Percentiles rank a stretch among this genome's conserved stretches.
phyloP scores from a whole-genome alignment of 352 stramenopile genomes.

The Phytophthora megakarya region DNA sequence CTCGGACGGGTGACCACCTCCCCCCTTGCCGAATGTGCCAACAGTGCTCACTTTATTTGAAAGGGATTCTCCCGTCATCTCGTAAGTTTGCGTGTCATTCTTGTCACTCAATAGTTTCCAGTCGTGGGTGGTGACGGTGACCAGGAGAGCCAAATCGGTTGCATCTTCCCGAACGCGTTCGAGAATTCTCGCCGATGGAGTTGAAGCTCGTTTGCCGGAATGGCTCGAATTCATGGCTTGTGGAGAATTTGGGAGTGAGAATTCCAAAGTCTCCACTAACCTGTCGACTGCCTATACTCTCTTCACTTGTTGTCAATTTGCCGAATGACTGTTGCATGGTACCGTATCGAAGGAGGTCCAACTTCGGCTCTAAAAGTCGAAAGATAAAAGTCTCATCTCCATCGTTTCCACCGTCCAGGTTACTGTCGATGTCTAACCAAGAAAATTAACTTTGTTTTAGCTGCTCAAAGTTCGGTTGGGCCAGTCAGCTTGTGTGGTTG shows the following conservation, averaged over 20 bases:
- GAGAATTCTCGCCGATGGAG: constrained; percentile 54
- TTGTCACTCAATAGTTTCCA: constrained; percentile 65
- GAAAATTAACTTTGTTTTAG: background rate
- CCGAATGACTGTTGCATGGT: constrained; percentile 17
- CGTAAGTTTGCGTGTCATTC: constrained; percentile 51
- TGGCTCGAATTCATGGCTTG: constrained; percentile 14
- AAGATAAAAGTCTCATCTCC: constrained; percentile 10
- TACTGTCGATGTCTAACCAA: background rate
- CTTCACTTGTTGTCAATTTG: constrained; percentile 7
- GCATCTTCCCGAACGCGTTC: constrained; percentile 52
- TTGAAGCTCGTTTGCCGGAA: constrained; percentile 1
- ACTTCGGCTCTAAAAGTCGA: no score
- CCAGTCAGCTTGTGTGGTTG: no score
- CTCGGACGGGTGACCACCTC: constrained; percentile 49
- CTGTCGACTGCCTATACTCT: background rate
- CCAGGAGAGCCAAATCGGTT: constrained; percentile 56
- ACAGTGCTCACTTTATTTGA: constrained; percentile 43
- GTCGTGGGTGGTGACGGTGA: constrained; percentile 36
- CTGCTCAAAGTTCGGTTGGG: background rate
- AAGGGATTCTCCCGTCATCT: constrained; percentile 56
- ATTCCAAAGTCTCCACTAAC: constrained; percentile 22
- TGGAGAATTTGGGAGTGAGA: background rate
- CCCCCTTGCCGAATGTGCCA: constrained; percentile 40
- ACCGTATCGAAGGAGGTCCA: no score
- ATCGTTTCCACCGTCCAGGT: constrained; percentile 3